phyloP scores from a whole-genome alignment of 225 moss, liverwort and hornwort species.

The Rhytidiadelphus loreus region DNA sequence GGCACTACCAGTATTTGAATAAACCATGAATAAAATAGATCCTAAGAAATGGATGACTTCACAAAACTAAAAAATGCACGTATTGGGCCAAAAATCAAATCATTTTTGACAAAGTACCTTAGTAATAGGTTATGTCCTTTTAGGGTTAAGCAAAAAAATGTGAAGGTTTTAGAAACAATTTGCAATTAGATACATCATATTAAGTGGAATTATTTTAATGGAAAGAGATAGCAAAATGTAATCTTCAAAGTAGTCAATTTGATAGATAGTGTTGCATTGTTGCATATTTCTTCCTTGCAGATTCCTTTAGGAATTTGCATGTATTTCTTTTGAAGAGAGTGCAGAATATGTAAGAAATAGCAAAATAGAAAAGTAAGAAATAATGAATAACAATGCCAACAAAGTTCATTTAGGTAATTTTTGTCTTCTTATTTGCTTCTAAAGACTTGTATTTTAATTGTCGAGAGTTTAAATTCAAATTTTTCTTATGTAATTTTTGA shows the following conservation, averaged over 20 bases:
- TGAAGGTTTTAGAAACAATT: background rate
- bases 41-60: background rate
- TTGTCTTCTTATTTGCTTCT: background rate
- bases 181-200: background rate
- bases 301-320: background rate
- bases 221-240: background rate
- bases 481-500: background rate
- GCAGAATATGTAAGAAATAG: background rate
- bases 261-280: background rate
- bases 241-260: background rate
- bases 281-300: background rate
- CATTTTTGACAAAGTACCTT: background rate
- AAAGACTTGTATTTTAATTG: background rate
- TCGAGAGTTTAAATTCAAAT: background rate
- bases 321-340: background rate
- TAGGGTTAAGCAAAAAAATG: too few species aligned
- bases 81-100: accelerated
- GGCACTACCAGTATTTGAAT: accelerated
- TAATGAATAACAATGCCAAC: background rate
- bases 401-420: background rate
- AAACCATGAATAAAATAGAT: background rate
- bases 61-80: background rate
- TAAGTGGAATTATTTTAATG: background rate
- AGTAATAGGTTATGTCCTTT: accelerated
- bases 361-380: background rate